Evolutionary conservation across 78 protist species (phyloP), one percentile per base, ranked within the genome.

Genomic region (Cavenderia fasciculata): DNA sequence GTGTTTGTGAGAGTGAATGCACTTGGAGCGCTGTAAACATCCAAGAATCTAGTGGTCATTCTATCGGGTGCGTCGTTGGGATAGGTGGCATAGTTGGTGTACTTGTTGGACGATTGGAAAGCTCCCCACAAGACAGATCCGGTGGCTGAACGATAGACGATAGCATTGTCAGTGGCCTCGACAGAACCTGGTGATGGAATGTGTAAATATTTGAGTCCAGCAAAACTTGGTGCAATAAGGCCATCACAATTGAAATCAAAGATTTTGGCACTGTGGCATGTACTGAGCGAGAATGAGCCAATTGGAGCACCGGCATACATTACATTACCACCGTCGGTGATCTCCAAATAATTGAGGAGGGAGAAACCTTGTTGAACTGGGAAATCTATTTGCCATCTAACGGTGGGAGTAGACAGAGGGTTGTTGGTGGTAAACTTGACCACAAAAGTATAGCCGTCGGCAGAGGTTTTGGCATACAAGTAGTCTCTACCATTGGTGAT

Each of bases 401-500:
- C n/a, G n/a, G n/a, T n/a, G n/a, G n/a, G n/a, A n/a, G n/a, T n/a
- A n/a, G n/a, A n/a, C n/a, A n/a, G n/a, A n/a, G n/a, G n/a, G n/a
- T n/a, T n/a, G n/a, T n/a, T n/a, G n/a, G n/a, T n/a, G n/a, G n/a
- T n/a, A n/a, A n/a, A n/a, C n/a, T n/a, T n/a, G n/a, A n/a, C n/a
- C n/a, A n/a, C n/a, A n/a, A n/a, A n/a, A n/a, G n/a, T n/a, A n/a
- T n/a, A n/a, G n/a, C n/a, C n/a, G n/a, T n/a, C n/a, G n/a, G n/a
- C n/a, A n/a, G n/a, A n/a, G n/a, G n/a, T n/a, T n/a, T n/a, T n/a
- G n/a, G n/a, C n/a, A n/a, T n/a, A 27, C 34, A 57, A 25, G 27
- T 57, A 57, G n/a, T 57, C 63, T 57, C 63, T 57, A 27, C 63
- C 63, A 57, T 57, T 57, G 25, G 63, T 57, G 2, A 57, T 57